These are phyloP conservation scores for Lentinula lateritia DNA, from an alignment of 768 basidiomycete genomes.

Conservation along the genomic window DNA sequence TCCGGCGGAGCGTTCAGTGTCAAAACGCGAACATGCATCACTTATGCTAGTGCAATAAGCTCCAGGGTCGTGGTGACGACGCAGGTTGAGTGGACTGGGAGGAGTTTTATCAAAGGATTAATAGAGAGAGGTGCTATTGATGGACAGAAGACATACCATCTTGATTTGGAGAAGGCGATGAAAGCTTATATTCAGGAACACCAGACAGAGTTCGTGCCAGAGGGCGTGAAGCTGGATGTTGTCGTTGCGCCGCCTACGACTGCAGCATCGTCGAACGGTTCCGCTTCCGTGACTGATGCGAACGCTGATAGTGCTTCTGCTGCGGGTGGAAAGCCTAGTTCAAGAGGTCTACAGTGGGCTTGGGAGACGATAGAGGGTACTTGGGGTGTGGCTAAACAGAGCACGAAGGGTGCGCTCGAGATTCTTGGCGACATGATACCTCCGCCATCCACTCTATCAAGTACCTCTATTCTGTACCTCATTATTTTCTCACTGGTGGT, in stretches of 20 bases:
- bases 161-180: constrained; percentile 80
- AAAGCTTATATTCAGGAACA: constrained; percentile 86
- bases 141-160: constrained; percentile 85
- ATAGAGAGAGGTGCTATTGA: constrained; percentile 90
- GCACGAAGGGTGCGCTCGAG: constrained; percentile 68
- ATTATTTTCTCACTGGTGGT: constrained; percentile 68
- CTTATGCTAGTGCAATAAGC: constrained; percentile 80
- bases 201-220: constrained; percentile 83
- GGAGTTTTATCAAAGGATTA: constrained; percentile 96
- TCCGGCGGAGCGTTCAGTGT: constrained; percentile 90
- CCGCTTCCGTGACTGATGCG: constrained; percentile 14
- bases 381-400: constrained; percentile 62
- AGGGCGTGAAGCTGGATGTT: constrained; percentile 60
- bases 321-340: constrained; percentile 42
- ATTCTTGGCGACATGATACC: constrained; percentile 64
- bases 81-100: constrained; percentile 92
- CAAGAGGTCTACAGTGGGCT: constrained; percentile 78
- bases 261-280: constrained; percentile 32
- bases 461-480: constrained; percentile 66
- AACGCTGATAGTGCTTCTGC: constrained; percentile 13
- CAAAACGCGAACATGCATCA: constrained; percentile 92
- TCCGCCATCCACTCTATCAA: constrained; percentile 64
- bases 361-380: constrained; percentile 83
- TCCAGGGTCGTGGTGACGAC: constrained; percentile 84
- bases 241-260: constrained; percentile 42